Base-by-base conservation (phyloP, 1,139 yeast species). In the Yamadazyma aaseri region DNA sequence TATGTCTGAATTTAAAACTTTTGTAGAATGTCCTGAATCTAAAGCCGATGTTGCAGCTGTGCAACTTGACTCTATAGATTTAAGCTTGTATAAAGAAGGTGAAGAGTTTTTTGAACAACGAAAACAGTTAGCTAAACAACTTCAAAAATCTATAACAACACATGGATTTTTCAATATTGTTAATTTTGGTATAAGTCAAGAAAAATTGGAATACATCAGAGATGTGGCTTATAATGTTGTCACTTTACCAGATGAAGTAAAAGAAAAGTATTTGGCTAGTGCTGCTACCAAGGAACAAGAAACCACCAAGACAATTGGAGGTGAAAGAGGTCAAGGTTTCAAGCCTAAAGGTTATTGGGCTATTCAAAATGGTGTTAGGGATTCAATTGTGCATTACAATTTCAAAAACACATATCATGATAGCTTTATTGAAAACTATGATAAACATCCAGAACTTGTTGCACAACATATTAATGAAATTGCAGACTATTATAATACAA, bases 291-390 rank as follows among this genome's bases (percentile, higher is more conserved):
- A 61, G 12, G 70, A 63, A 37, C 51, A 54, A 26, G 69, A 63
- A 36, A 42, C 45, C 16, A 32, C 43, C 3, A 38, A 33, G 11
- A 35, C 38, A 2, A 33, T 57, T 28, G 76, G 77, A 1, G 73
- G 70, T 9, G 74, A 71, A 40, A 53, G 75, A 31, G 74, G 74
- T 8, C 52, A 56, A 20, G 76, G 76, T 0, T 71, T 55, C 49
- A 71, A 71, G 41, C 77, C 77, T 20, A 59, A 51, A 39, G 71
- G 71, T 0, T 65, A 65, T 39, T 67, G 73, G 76, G 50, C 62
- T 21, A 58, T 68, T 55, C 59, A 65, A 23, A 62, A 67, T 36
- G 67, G 66, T 1, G 63, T 65, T 2, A 51, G 63, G 11, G 76
- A 71, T 34, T 55, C 65, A 9, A 68, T 70, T 36, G 69, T 56